Evolutionary conservation across 192 early-diverging fungal genomes (phyloP), one percentile per base, ranked within the genome.

Genomic region (Allomyces macrogynus): DNA sequence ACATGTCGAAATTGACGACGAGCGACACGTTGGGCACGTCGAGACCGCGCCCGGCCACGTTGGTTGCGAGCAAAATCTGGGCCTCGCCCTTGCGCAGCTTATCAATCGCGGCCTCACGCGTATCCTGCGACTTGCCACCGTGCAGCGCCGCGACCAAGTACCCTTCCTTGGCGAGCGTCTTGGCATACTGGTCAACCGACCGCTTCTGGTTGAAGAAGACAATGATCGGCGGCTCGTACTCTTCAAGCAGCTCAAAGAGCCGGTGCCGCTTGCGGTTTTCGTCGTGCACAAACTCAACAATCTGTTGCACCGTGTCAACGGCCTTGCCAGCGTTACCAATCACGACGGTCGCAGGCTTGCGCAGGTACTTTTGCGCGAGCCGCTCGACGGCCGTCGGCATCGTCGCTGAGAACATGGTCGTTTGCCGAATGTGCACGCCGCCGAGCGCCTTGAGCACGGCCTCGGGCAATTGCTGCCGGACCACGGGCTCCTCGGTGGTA

Each of bases 381-480:
- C 92, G 80, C 75, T 99, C 96, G 10, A 99, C 93, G 0, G 86
- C 86, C 3, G 91, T 65, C 8, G 95, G 95, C 93, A 99, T 97
- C 5, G 95, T 99, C 14, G 95, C 95, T 16, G 94, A 97, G 75
- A 99, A 99, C 94, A 99, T 97, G 69, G 92, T 90, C 1, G 96
- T 99, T 73, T 97, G 96, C 67, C 73, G 25, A 71, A 68, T 4
- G 68, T 66, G 62, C 65, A 67, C 5, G 68, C 62, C 18, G 61
- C 18, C 18, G 42, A 32, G 61, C 7, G 16, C 64, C 10, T 25
- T 49, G 24, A 22, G 44, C 12, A 43, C 49, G 16, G 16, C 16
- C 16, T 57, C 49, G 49, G 49, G 49, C 12, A 57, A n/a, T 16
- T 57, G 12, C 16, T 57, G 49, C 16, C 49, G 49, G 49, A 57